phyloP scores from a whole-genome alignment of 2,329 filamentous ascomycete genomes.

The Ramularia endophylla region DNA sequence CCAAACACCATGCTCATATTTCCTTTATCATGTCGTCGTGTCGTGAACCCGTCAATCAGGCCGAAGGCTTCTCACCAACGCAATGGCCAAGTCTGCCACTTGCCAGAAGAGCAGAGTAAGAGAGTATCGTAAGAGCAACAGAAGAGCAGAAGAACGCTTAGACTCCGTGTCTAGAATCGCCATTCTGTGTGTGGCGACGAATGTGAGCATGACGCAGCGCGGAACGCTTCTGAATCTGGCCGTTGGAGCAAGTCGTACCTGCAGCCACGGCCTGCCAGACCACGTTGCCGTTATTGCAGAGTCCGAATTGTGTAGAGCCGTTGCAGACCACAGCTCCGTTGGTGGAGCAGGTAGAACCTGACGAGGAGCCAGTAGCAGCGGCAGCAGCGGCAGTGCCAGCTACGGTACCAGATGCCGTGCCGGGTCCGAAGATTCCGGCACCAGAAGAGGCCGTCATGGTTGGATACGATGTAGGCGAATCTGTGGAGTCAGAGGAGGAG shows the following conservation, averaged over 20 bases:
- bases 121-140: no score
- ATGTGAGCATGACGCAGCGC: slow-evolving; percentile 8
- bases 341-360: slow-evolving; percentile 23
- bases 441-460: slow-evolving; percentile 3
- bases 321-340: slow-evolving; percentile 38
- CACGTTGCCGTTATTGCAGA: slow-evolving; percentile 40
- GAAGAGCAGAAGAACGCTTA: no score
- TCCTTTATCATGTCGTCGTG: no score
- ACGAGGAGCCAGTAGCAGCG: slow-evolving; percentile 6
- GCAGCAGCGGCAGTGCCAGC: slow-evolving; percentile 8
- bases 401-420: slow-evolving; percentile 3
- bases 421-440: slow-evolving; percentile 5
- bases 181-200: slow-evolving; percentile 11
- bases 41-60: no score
- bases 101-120: no score
- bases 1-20: no score
- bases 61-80: no score
- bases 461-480: slow-evolving; percentile 3
- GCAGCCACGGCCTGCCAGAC: slow-evolving; percentile 38
- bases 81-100: no score
- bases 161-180: not conserved
- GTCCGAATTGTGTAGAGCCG: slow-evolving; percentile 34
- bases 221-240: slow-evolving; percentile 29
- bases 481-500: slow-evolving; percentile 6
- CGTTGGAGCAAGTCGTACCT: slow-evolving; percentile 40